These are phyloP conservation scores for Apophysomyces trapeziformis DNA, from an alignment of 371 early-diverging fungal genomes.

Conservation along the genomic window DNA sequence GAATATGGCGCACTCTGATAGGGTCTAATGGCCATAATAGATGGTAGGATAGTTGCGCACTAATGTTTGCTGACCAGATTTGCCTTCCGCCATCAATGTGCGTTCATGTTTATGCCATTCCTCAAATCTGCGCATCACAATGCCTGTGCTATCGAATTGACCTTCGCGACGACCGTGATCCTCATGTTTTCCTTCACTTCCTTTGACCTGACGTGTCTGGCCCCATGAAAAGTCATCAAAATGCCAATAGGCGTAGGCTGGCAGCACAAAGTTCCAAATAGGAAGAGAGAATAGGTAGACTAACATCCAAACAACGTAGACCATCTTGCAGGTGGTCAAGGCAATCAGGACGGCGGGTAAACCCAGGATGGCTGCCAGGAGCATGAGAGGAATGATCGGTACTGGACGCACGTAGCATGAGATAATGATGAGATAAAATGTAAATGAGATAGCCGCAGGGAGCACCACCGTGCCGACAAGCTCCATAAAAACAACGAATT, in stretches of 20 bases:
- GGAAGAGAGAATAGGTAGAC: conserved; percentile 89
- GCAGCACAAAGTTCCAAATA: conserved; percentile 93
- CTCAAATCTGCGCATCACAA: conserved; percentile 51
- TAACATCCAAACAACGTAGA: conserved; percentile 90
- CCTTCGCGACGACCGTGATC: conserved; percentile 58
- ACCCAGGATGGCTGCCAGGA: conserved; percentile 78
- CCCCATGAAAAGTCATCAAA: conserved; percentile 99
- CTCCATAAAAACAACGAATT: conserved; percentile 93
- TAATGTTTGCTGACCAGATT: conserved; percentile 17
- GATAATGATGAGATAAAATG: conserved; percentile 73
- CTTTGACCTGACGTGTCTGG: conserved; percentile 82
- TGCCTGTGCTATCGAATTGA: conserved; percentile 55
- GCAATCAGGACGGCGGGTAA: conserved; percentile 87
- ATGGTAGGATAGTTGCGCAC: conserved; percentile 38
- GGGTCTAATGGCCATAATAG: conserved; percentile 37
- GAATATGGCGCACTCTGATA: neutral
- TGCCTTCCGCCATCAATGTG: conserved; percentile 23
- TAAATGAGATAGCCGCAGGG: conserved; percentile 90
- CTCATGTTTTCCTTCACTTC: conserved; percentile 66
- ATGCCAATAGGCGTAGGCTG: conserved; percentile 96
- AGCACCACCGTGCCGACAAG: conserved; percentile 92
- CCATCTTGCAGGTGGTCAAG: conserved; percentile 80
- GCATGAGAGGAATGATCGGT: conserved; percentile 67
- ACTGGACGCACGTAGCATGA: conserved; percentile 62
- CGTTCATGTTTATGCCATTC: conserved; percentile 50